These are phyloP conservation scores for Cryptococcus jaspeensis DNA, from an alignment of 1,284 basidiomycete species.

Conservation along the genomic window DNA sequence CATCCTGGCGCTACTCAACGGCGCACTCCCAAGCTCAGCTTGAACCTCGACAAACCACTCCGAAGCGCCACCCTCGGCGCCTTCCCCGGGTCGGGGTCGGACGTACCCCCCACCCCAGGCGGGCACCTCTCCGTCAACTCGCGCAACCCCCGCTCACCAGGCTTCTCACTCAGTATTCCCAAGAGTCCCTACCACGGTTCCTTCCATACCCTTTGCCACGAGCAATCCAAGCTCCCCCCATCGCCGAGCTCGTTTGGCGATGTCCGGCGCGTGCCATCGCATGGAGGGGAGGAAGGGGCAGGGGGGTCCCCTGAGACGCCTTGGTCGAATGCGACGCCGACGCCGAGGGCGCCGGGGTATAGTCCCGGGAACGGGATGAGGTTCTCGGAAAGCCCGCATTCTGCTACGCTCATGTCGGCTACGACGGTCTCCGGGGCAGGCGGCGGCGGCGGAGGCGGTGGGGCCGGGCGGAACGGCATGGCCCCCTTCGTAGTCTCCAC, in stretches of 20 bases:
- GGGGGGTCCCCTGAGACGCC: too few species aligned
- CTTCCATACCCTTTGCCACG: constrained; percentile 27
- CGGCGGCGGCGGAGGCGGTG: too few species aligned
- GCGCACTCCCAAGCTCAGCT: constrained; percentile 40
- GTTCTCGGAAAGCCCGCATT: too few species aligned
- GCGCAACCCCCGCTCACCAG: constrained; percentile 9
- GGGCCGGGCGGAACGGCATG: constrained; percentile 52
- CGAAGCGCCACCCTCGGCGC: constrained; percentile 24
- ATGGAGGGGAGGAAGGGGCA: constrained; percentile 8
- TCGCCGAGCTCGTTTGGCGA: constrained; percentile 36
- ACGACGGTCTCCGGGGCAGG: too few species aligned
- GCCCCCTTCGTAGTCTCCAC: constrained; percentile 71
- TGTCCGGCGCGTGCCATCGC: constrained; percentile 11
- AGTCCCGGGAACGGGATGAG: too few species aligned
- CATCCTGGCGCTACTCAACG: constrained; percentile 10
- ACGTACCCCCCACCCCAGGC: constrained; percentile 9
- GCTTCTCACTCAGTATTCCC: constrained; percentile 14
- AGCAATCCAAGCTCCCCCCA: constrained; percentile 32
- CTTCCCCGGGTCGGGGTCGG: constrained; percentile 15
- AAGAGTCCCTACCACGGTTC: constrained; percentile 17
- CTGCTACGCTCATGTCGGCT: too few species aligned
- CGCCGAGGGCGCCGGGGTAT: too few species aligned
- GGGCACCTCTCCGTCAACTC: neutral
- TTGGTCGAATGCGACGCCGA: too few species aligned
- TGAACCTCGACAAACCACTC: constrained; percentile 36